phyloP scores from a whole-genome alignment of 345 rosid genomes.

The Heritiera fomes region DNA sequence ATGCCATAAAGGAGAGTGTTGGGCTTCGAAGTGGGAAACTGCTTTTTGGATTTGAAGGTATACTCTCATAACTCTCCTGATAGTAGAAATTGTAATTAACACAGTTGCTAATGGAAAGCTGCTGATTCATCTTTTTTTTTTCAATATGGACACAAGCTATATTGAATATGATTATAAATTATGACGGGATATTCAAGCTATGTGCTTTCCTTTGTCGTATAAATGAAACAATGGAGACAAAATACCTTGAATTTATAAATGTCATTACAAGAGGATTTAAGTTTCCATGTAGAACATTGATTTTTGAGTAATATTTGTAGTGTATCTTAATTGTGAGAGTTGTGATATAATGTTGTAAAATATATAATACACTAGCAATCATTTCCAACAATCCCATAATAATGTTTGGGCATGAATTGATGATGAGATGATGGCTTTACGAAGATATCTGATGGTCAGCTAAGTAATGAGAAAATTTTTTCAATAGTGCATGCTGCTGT shows the following conservation, averaged over 20 bases:
- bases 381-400: neutral
- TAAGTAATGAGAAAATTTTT: neutral
- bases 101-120: slow-evolving; percentile 18
- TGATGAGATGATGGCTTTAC: neutral
- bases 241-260: neutral
- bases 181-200: neutral
- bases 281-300: slow-evolving; percentile 5
- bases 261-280: neutral
- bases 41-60: slow-evolving; percentile 77
- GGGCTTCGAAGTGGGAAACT: slow-evolving; percentile 76
- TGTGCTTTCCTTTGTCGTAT: neutral
- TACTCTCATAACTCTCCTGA: neutral
- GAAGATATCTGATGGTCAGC: neutral
- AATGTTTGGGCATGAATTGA: neutral
- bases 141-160: slow-evolving; percentile 3
- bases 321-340: neutral
- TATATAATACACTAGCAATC: neutral
- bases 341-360: slow-evolving; percentile 6
- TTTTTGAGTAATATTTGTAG: neutral
- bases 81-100: slow-evolving; percentile 10
- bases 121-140: neutral
- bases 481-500: neutral
- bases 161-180: neutral
- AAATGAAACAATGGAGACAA: neutral
- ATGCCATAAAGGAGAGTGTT: slow-evolving; percentile 68